Percentiles rank a stretch among this genome's conserved stretches.
phyloP scores from a whole-genome alignment of 2,329 filamentous ascomycete genomes.

The Nemania diffusa region DNA sequence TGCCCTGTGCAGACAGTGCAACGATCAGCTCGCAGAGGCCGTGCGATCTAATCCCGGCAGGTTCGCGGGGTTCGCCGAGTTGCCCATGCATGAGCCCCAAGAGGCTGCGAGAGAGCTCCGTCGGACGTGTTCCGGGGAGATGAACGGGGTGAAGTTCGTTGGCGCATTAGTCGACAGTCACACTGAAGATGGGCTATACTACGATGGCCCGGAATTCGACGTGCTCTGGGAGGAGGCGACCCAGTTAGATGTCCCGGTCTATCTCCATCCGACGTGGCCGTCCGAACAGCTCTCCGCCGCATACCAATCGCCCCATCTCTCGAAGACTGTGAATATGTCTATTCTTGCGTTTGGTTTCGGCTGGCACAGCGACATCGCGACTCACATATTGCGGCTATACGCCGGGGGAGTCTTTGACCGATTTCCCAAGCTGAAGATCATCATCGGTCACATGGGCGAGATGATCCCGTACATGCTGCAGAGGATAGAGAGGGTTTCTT shows the following conservation, averaged over 20 bases:
- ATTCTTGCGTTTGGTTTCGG: conserved; percentile 47
- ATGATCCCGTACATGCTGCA: conserved; percentile 67
- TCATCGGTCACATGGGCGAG: conserved; percentile 56
- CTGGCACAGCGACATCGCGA: conserved; percentile 52
- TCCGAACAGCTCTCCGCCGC: conserved; percentile 48
- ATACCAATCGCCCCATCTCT: conserved; percentile 49
- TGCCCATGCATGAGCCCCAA: conserved; percentile 48
- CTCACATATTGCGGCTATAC: conserved; percentile 49
- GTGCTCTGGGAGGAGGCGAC: conserved; percentile 50
- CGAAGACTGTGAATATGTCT: conserved; percentile 37
- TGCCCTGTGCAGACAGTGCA: conserved; percentile 37
- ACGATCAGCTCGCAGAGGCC: conserved; percentile 44
- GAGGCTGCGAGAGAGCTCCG: conserved; percentile 47
- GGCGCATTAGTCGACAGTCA: conserved; percentile 50
- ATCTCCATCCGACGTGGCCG: conserved; percentile 60
- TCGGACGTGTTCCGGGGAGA: conserved; percentile 44
- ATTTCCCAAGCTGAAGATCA: conserved; percentile 52
- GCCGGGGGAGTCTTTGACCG: conserved; percentile 49
- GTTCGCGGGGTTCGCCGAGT: conserved; percentile 46
- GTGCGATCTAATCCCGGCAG: conserved; percentile 42
- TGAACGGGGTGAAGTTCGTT: conserved; percentile 48
- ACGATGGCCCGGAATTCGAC: conserved; percentile 47
- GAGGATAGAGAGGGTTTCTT: conserved; percentile 48
- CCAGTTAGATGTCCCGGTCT: conserved; percentile 61
- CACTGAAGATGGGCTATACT: conserved; percentile 44